A percentile compares a stretch with the other conserved stretches of the same genome.
Conservation (phyloP, 106 monocot species). For the Phalaenopsis equestris region DNA sequence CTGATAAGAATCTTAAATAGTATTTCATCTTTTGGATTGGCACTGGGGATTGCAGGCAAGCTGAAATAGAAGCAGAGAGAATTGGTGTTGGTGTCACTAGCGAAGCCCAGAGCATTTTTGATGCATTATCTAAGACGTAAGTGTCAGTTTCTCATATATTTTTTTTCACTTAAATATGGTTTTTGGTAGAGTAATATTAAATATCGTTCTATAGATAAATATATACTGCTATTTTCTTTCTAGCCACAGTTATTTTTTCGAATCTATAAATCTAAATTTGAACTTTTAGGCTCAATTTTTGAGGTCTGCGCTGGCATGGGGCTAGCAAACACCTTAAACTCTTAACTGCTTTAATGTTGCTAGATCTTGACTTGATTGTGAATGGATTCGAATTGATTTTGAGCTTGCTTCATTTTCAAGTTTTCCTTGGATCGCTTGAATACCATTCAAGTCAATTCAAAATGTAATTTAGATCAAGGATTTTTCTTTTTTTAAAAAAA, state of each 20-base stretch:
- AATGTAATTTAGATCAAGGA: too few relatives aligned
- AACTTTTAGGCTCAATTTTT: background rate
- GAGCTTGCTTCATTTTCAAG: too few relatives aligned
- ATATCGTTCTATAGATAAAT: background rate
- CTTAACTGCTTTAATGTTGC: too few relatives aligned
- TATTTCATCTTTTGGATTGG: background rate
- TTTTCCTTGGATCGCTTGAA: too few relatives aligned
- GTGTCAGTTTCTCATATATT: slow-evolving; percentile 2
- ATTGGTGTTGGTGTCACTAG: slow-evolving; percentile 83
- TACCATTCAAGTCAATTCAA: too few relatives aligned
- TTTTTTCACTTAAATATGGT: background rate
- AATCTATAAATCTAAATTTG: background rate
- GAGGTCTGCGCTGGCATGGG: background rate
- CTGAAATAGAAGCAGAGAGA: slow-evolving; percentile 77
- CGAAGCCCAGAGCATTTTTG: slow-evolving; percentile 84
- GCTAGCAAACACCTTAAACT: too few relatives aligned
- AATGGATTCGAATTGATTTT: too few relatives aligned
- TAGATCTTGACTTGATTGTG: too few relatives aligned
- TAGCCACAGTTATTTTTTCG: background rate
- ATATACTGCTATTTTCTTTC: background rate
- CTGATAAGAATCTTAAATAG: background rate
- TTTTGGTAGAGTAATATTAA: background rate
- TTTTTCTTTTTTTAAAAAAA: too few relatives aligned
- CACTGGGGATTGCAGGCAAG: slow-evolving; percentile 47
- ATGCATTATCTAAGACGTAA: slow-evolving; percentile 96